These are phyloP conservation scores for Mrakia hoshinonis DNA, from an alignment of 768 basidiomycete species.

Conservation along the genomic window DNA sequence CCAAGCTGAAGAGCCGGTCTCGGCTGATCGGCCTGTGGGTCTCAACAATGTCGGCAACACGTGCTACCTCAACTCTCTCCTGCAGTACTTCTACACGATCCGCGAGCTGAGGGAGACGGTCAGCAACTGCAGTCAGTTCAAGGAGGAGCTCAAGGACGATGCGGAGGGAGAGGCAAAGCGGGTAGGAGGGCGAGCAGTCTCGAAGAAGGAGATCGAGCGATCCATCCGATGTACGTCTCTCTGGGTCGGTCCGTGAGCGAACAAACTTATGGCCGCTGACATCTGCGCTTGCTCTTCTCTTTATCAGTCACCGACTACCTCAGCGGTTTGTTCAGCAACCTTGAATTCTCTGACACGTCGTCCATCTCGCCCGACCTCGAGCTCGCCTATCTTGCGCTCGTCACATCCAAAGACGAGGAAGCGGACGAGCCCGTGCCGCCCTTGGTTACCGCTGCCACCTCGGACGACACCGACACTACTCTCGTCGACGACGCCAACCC, in stretches of 20 bases:
- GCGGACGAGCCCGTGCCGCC: background rate
- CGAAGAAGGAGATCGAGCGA: constrained; percentile 66
- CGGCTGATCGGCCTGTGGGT: constrained; percentile 64
- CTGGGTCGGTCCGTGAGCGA: background rate
- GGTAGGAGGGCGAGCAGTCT: constrained; percentile 78
- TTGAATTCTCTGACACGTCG: constrained; percentile 57
- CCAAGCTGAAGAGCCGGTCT: constrained; percentile 20
- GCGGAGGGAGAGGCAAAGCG: constrained; percentile 54
- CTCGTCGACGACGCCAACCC: constrained; percentile 17
- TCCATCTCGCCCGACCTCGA: constrained; percentile 77
- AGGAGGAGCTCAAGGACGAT: constrained; percentile 55
- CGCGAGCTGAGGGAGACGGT: constrained; percentile 75
- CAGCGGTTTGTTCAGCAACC: constrained; percentile 64
- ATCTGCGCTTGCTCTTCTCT: background rate
- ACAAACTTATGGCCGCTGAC: background rate
- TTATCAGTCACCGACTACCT: constrained; percentile 67
- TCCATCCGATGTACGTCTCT: constrained; percentile 66
- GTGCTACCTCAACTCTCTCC: constrained; percentile 67
- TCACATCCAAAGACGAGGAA: constrained; percentile 56
- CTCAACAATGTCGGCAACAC: constrained; percentile 83
- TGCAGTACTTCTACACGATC: constrained; percentile 96
- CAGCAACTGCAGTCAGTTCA: constrained; percentile 55
- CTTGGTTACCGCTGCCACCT: background rate
- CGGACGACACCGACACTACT: constrained; percentile 10
- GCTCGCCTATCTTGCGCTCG: constrained; percentile 80